phyloP scores from a whole-genome alignment of 768 basidiomycete genomes.

The Pholiota conissans region DNA sequence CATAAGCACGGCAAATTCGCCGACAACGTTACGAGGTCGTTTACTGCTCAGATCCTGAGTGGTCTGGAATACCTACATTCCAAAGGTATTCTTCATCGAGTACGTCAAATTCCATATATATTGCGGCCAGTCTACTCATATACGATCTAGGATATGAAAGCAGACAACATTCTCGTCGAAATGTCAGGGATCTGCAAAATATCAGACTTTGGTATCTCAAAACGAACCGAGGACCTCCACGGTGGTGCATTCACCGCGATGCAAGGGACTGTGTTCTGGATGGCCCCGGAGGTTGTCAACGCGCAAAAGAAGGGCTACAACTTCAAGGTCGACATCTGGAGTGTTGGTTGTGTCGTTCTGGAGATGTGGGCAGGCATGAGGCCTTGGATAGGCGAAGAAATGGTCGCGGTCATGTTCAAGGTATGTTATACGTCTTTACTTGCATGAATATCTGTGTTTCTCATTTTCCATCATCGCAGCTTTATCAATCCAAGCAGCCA shows the following conservation, averaged over 20 bases:
- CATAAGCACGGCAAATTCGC: constrained; percentile 92
- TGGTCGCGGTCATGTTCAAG: constrained; percentile 92
- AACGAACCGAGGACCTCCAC: constrained; percentile 84
- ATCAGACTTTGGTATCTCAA: constrained; percentile 98
- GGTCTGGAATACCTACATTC: constrained; percentile 94
- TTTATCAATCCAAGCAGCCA: constrained; percentile 80
- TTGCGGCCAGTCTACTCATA: constrained; percentile 3
- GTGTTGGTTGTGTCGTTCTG: constrained; percentile 95
- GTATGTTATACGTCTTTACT: constrained; percentile 39
- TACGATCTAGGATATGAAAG: constrained; percentile 80
- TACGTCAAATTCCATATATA: constrained; percentile 30
- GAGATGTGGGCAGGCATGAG: constrained; percentile 99
- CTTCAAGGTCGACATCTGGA: constrained; percentile 98
- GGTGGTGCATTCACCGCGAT: constrained; percentile 88
- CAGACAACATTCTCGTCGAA: constrained; percentile 97
- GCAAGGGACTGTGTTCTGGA: constrained; percentile 99
- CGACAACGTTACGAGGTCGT: constrained; percentile 89
- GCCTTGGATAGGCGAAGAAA: constrained; percentile 92
- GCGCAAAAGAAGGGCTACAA: constrained; percentile 90
- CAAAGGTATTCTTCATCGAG: constrained; percentile 90
- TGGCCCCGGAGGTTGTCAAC: constrained; percentile 95
- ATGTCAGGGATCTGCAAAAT: constrained; percentile 93
- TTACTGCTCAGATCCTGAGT: constrained; percentile 87
- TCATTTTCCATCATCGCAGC: constrained; percentile 38
- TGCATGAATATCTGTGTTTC: neutral